Percentiles rank a stretch among this genome's conserved stretches.
phyloP scores from a whole-genome alignment of 2,329 filamentous ascomycete genomes.

The Curvularia eragrostidis region DNA sequence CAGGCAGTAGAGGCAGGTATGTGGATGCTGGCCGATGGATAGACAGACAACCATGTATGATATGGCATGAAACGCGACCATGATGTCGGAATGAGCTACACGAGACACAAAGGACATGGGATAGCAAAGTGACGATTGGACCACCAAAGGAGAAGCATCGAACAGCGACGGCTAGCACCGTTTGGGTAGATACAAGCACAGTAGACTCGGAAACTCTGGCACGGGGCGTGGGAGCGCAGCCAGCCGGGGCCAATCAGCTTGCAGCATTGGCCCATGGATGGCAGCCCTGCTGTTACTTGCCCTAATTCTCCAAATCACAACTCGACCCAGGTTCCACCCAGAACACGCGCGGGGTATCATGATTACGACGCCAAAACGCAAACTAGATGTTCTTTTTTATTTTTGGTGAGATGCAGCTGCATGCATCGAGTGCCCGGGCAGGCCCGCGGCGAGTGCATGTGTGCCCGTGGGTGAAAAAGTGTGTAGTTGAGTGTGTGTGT shows the following conservation, averaged over 20 bases:
- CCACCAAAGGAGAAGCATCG: background rate
- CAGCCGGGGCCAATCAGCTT: constrained; percentile 17
- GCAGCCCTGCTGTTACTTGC: constrained; percentile 1
- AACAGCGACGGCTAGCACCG: constrained; percentile 12
- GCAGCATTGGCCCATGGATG: constrained; percentile 13
- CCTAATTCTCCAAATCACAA: background rate
- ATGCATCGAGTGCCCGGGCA: background rate
- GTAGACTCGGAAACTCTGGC: constrained; percentile 13
- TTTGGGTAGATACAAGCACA: constrained; percentile 5
- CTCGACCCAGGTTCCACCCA: constrained; percentile 1
- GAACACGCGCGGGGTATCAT: constrained; percentile 10
- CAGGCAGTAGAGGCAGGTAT: constrained; percentile 50
- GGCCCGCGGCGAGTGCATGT: background rate
- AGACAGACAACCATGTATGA: constrained; percentile 13
- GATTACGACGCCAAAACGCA: background rate
- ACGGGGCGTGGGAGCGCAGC: constrained; percentile 14
- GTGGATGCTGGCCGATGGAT: constrained; percentile 8
- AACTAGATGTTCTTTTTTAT: background rate
- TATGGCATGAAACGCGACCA: constrained; percentile 23
- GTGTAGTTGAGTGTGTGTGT: background rate
- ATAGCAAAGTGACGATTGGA: background rate
- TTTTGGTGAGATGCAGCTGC: background rate
- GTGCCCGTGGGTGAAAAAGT: background rate
- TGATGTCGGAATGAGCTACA: constrained; percentile 15
- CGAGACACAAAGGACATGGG: constrained; percentile 5